These are phyloP conservation scores for Colletotrichum caudatum DNA, from an alignment of 2,329 filamentous ascomycete genomes.

Conservation along the genomic window DNA sequence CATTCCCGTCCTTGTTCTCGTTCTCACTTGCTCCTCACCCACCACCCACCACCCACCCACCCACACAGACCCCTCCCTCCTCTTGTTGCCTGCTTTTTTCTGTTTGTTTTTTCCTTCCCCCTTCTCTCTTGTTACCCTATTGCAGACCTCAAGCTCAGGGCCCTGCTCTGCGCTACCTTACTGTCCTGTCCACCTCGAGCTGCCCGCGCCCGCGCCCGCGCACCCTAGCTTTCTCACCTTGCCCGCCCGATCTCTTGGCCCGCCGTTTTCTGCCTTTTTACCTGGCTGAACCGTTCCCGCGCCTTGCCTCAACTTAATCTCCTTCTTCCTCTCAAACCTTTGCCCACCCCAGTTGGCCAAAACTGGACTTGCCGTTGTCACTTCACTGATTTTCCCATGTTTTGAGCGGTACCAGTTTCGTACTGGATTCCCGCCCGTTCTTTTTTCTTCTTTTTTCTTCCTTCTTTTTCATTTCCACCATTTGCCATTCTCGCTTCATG, in stretches of 20 bases:
- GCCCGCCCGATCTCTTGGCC: not conserved
- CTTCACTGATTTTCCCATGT: conserved; percentile 38
- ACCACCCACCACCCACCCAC: not conserved
- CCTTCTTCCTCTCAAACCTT: not conserved
- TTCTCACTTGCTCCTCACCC: not conserved
- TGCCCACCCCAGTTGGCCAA: conserved; percentile 20
- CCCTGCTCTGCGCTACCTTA: not conserved
- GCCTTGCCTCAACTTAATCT: conserved; percentile 15
- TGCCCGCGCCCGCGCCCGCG: not conserved
- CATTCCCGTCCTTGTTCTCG: not conserved
- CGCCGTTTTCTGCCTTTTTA: not conserved
- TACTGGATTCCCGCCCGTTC: conserved; percentile 37
- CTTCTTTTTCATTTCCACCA: not conserved
- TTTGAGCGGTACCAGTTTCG: conserved; percentile 37
- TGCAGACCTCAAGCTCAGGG: not conserved
- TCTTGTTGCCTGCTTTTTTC: conserved; percentile 26
- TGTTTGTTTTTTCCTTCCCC: not conserved
- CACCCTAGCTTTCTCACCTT: not conserved
- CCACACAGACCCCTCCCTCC: conserved; percentile 25
- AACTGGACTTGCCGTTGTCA: conserved; percentile 33
- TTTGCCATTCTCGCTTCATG: conserved; percentile 25
- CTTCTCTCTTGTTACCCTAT: conserved; percentile 6
- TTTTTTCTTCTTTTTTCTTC: conserved; percentile 35
- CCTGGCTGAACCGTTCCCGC: conserved; percentile 29
- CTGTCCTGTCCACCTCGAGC: not conserved